phyloP scores from a whole-genome alignment of 441 rosid genomes.

The Macaranga tanarius region DNA sequence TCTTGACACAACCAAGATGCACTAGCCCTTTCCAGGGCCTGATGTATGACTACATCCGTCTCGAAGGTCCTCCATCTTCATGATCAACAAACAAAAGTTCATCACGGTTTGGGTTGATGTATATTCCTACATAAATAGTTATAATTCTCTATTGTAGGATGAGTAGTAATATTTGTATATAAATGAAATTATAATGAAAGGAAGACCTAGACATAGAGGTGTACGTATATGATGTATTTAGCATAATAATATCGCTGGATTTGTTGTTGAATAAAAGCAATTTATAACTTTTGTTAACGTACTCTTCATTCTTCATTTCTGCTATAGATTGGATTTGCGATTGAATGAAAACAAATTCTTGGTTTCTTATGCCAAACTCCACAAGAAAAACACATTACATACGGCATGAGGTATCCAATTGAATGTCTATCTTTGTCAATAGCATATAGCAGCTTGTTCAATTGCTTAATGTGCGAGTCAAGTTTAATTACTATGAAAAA shows the following conservation, averaged over 20 bases:
- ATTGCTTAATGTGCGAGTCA: slow-evolving; percentile 20
- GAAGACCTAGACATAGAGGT: neutral
- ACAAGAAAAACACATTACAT: neutral
- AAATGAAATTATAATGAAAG: neutral
- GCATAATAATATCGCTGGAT: neutral
- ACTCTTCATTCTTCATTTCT: neutral
- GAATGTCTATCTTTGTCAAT: neutral
- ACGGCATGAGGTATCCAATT: neutral
- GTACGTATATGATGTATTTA: neutral
- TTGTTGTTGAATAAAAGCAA: neutral
- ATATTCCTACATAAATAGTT: neutral
- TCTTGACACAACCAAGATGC: slow-evolving; percentile 55
- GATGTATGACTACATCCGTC: slow-evolving; percentile 88
- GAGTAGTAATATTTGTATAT: neutral
- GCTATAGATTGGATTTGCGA: neutral
- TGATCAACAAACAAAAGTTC: neutral
- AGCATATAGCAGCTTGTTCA: neutral
- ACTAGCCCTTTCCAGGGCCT: slow-evolving; percentile 58
- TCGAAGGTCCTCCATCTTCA: slow-evolving; percentile 53
- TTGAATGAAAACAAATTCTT: neutral
- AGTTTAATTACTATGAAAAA: slow-evolving; percentile 4
- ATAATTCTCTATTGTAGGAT: neutral
- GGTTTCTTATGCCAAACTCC: neutral
- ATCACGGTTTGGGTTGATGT: neutral
- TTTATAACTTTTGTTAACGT: neutral